Percentiles rank a stretch among this genome's conserved stretches.
Conservation (phyloP, 768 basidiomycete species). For the Suillus ampliporus region DNA sequence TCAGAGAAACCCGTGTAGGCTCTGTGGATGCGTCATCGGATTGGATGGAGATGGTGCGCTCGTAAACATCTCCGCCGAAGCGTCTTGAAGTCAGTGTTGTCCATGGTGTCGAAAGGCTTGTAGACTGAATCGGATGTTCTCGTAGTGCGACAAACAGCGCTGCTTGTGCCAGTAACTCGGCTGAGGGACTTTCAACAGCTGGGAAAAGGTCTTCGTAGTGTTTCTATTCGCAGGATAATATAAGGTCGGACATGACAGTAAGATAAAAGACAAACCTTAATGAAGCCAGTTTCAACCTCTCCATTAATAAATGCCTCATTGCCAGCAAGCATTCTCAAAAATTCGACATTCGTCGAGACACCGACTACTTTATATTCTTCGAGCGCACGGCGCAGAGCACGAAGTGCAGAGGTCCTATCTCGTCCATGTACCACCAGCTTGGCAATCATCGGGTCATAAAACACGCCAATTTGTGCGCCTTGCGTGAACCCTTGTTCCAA, state of each 20-base stretch:
- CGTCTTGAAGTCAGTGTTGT: constrained; percentile 70
- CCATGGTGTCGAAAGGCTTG: constrained; percentile 62
- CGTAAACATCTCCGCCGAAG: constrained; percentile 76
- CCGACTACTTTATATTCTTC: constrained; percentile 92
- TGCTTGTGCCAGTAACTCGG: constrained; percentile 75
- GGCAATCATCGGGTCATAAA: constrained; percentile 91
- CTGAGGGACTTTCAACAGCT: constrained; percentile 56
- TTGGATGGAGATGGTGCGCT: constrained; percentile 66
- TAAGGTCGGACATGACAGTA: not conserved
- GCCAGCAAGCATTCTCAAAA: constrained; percentile 77
- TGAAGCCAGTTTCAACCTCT: constrained; percentile 93
- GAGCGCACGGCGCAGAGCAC: constrained; percentile 78
- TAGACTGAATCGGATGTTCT: constrained; percentile 48
- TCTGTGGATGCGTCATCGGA: constrained; percentile 52
- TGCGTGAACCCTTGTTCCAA: constrained; percentile 89
- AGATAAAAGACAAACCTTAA: constrained; percentile 53
- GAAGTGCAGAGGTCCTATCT: constrained; percentile 83
- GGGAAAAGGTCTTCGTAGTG: constrained; percentile 86
- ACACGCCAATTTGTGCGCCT: constrained; percentile 83
- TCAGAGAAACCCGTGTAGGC: constrained; percentile 45
- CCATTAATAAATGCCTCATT: constrained; percentile 77
- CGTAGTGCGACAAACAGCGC: constrained; percentile 78
- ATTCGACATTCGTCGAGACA: constrained; percentile 91
- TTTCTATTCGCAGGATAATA: constrained; percentile 57
- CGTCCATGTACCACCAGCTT: constrained; percentile 90